Conservation (phyloP, 2,329 filamentous ascomycete genomes). For the Botrytis deweyae region DNA sequence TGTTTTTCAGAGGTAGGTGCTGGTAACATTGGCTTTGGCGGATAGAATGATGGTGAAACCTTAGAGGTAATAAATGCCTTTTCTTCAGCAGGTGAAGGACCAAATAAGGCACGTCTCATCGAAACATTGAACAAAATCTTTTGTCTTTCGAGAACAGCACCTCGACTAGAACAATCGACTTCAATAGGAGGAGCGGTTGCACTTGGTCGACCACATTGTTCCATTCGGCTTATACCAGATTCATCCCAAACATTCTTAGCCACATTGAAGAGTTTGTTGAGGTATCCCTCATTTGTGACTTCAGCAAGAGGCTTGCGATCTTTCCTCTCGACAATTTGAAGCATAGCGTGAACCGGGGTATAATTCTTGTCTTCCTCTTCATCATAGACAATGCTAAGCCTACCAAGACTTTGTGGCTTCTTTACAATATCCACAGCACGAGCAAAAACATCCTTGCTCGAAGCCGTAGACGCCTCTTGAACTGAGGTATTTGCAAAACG, state of each 20-base stretch:
- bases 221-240: constrained; percentile 73
- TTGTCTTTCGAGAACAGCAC: constrained; percentile 63
- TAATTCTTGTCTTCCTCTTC: constrained; percentile 61
- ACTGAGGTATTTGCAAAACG: constrained; percentile 79
- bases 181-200: constrained; percentile 85
- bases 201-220: constrained; percentile 75
- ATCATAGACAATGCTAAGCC: constrained; percentile 69
- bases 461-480: constrained; percentile 68
- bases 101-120: constrained; percentile 74
- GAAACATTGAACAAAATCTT: constrained; percentile 74
- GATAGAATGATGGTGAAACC: constrained; percentile 63
- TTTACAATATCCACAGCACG: constrained; percentile 64
- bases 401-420: constrained; percentile 59
- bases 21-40: constrained; percentile 67
- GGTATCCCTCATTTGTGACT: constrained; percentile 67
- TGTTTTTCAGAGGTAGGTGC: constrained; percentile 76
- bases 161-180: constrained; percentile 70
- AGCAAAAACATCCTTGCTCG: constrained; percentile 69
- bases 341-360: constrained; percentile 72
- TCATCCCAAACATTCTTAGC: constrained; percentile 63
- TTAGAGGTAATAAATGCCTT: constrained; percentile 72
- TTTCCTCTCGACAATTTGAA: constrained; percentile 73
- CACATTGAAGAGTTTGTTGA: constrained; percentile 78
- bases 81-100: constrained; percentile 64
- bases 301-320: constrained; percentile 67